Evolutionary conservation across 306 rosid genomes (phyloP), one percentile per base, ranked within the genome.

Genomic region (Glycine latifolia): DNA sequence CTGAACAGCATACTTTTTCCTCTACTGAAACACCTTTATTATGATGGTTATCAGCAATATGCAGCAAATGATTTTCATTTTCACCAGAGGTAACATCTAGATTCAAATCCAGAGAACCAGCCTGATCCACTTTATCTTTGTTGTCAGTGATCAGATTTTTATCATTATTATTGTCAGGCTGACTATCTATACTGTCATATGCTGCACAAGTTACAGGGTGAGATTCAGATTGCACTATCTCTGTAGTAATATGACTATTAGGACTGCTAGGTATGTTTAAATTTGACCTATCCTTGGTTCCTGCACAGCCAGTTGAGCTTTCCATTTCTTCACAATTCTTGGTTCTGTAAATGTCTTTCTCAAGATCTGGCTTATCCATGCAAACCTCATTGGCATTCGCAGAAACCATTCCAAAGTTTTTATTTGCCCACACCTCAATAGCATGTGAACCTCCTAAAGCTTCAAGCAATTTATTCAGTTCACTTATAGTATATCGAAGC

Each of bases 371-470:
- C 84, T 89, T 88, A 76, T 77, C 59, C 13, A 71, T 73, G 68
- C 76, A 59, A 50, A 20, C 86, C 60, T 70, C 79, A 72, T 56
- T 78, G 59, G 44, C 70, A 46, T 79, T 84, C 8, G 78, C 58
- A 61, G 88, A 90, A 88, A 75, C 86, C 62, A 75, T 71, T 83
- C 58, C 67, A 13, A 84, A 48, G 71, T 67, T 81, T 75, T 67
- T 68, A 43, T 85, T 83, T 68, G 69, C 84, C 94, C 92, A 91
- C 70, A 48, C 35, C 68, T 89, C 70, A 54, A 90, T 61, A 69
- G 92, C 87, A 46, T 75, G 82, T 12, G 80, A 43, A 35, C 74
- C 81, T 73, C 95, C 97, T 73, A 95, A 87, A 44, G 95, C 97
- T 82, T 84, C 87, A 71, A 88, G 84, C 70, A 95, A 85, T 59